Evolutionary conservation across 768 basidiomycete genomes (phyloP).

Genomic region (Daedaleopsis sinensis): DNA sequence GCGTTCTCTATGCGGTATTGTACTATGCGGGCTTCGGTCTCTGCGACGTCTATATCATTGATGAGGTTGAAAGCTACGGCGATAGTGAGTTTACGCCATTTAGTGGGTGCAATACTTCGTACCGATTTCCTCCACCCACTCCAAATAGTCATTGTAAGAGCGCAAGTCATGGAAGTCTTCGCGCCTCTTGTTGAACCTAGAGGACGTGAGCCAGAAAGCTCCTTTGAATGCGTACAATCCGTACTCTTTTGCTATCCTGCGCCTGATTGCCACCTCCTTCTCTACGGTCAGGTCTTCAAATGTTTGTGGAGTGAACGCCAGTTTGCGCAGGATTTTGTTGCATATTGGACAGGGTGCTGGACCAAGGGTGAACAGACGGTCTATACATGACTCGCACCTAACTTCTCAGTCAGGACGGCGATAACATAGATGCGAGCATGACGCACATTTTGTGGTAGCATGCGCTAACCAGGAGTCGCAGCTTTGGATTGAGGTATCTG

Average conservation of each 20-base stretch:
- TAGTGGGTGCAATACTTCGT: constrained; percentile 25
- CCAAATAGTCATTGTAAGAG: constrained; percentile 93
- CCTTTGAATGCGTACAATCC: constrained; percentile 22
- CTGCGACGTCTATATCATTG: constrained; percentile 77
- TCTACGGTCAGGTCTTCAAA: constrained; percentile 93
- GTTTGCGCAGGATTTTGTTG: constrained; percentile 81
- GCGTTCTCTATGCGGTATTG: constrained; percentile 82
- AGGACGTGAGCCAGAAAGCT: not conserved
- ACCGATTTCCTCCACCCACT: constrained; percentile 94
- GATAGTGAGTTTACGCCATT: constrained; percentile 7
- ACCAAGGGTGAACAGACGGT: constrained; percentile 92
- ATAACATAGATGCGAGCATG: not conserved
- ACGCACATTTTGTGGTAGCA: constrained; percentile 98
- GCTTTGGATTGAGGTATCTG: constrained; percentile 91
- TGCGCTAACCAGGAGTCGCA: constrained; percentile 90
- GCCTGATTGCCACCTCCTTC: constrained; percentile 89
- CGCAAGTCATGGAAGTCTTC: constrained; percentile 85
- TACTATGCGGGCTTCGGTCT: constrained; percentile 84
- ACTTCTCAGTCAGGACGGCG: not conserved
- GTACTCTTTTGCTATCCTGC: constrained; percentile 88
- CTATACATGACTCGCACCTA: constrained; percentile 99
- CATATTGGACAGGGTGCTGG: constrained; percentile 97
- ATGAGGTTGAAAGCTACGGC: constrained; percentile 90
- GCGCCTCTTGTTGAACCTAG: constrained; percentile 90
- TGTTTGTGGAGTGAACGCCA: constrained; percentile 94